Conservation (phyloP, 2,329 filamentous ascomycete species). For the Sclerotinia subarctica region DNA sequence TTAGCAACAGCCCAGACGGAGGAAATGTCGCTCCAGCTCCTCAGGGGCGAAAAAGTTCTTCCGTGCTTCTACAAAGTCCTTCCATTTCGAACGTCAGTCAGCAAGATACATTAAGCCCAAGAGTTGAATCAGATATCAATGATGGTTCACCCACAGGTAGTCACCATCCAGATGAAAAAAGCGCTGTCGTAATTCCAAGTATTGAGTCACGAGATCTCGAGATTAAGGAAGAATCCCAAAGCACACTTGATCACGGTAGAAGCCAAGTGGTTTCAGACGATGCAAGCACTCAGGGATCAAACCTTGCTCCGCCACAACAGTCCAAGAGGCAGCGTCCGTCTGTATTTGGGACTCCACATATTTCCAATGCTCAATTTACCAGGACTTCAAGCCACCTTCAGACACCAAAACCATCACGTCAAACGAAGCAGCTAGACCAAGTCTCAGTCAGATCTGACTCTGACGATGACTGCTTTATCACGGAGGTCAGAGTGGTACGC, state of each 20-base stretch:
- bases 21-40: background rate
- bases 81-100: background rate
- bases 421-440: background rate
- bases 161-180: background rate
- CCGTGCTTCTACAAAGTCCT: background rate
- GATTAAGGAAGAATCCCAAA: background rate
- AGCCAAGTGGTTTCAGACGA: background rate
- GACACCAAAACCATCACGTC: background rate
- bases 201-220: background rate
- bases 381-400: background rate
- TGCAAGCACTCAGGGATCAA: background rate
- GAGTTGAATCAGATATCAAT: background rate
- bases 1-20: background rate
- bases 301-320: background rate
- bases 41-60: background rate
- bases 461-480: conserved; percentile 11
- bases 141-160: background rate
- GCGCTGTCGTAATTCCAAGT: background rate
- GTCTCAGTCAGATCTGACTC: background rate
- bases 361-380: background rate
- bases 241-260: background rate
- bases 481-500: background rate
- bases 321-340: background rate
- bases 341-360: background rate
- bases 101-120: background rate